Base-by-base conservation (phyloP, 345 rosid genomes). In the Pseudoturritis turrita region DNA sequence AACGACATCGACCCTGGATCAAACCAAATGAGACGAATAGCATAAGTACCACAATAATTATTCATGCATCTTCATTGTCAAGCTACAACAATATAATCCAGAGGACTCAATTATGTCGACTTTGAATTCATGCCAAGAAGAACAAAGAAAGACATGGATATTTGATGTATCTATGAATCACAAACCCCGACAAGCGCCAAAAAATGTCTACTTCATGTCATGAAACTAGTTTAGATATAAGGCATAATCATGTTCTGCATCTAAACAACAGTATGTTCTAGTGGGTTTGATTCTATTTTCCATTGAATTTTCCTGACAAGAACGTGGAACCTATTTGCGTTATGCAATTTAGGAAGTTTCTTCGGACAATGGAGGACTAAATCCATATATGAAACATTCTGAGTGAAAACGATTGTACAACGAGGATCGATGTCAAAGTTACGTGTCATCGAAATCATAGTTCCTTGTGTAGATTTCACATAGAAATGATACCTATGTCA, bases 1-100 rank as follows among this genome's bases (percentile, higher is more conserved):
- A 75, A 85, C 90, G 8, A 89, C 96, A 82, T 94, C 97, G 57
- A 91, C 83, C 96, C 98, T 94, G 95, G 84, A 85, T 29, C 60
- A 69, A 62, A 66, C n/a, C 49, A 61, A 72, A 68, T 18, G 3
- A 50, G 13, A 56, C 21, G 4, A 25, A 12, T 17, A 6, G 13
- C 39, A 29, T 46, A 43, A 72, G 63, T 31, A 63, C 17, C 18
- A 69, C 58, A 15, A 29, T 15, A 49, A 68, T n/a, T 13, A 51
- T 45, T 33, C 28, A 55, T 7, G 5, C 9, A 12, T 53, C 51
- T 11, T 60, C 19, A 43, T 19, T 31, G 11, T 10, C 50, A 70
- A 9, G 15, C 45, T 13, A 51, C 17, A 50, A 14, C 15, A 46
- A 36, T 5, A 6, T 7, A 47, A 35, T 47, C 49, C 36, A 44